Conservation (phyloP, 345 rosid genomes). For the Eucalyptus albens region DNA sequence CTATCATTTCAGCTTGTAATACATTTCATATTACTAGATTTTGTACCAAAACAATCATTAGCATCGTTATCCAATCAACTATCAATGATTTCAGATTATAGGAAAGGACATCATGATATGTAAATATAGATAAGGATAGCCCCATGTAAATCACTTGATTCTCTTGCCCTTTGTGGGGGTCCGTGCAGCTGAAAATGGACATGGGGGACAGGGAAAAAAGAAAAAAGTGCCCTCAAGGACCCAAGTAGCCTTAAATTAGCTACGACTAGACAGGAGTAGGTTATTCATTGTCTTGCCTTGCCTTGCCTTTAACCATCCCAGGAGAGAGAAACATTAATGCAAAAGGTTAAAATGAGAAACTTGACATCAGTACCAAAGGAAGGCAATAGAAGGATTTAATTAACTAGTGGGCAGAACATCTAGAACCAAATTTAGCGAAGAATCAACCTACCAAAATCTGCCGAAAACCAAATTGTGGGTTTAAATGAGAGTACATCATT, state of each 20-base stretch:
- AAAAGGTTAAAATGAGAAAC: background rate
- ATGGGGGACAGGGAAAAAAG: background rate
- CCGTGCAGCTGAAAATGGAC: background rate
- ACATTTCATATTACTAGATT: background rate
- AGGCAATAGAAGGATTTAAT: background rate
- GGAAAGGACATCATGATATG: background rate
- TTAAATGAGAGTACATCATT: constrained; percentile 56
- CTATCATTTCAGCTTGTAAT: background rate
- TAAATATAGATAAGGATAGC: background rate
- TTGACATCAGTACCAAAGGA: background rate
- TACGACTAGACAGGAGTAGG: background rate
- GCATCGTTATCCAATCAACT: background rate
- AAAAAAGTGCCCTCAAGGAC: background rate
- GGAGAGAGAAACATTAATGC: background rate
- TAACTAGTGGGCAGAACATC: background rate
- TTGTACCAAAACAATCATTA: background rate
- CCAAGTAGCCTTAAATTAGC: background rate
- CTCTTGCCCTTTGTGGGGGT: background rate
- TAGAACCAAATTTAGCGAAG: background rate
- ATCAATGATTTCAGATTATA: background rate
- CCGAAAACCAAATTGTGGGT: constrained; percentile 41
- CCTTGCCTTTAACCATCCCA: background rate
- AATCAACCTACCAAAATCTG: constrained; percentile 46
- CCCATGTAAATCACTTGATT: background rate
- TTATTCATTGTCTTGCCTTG: background rate